Conservation (phyloP, 345 rosid genomes). For the Hibiscus mutabilis region DNA sequence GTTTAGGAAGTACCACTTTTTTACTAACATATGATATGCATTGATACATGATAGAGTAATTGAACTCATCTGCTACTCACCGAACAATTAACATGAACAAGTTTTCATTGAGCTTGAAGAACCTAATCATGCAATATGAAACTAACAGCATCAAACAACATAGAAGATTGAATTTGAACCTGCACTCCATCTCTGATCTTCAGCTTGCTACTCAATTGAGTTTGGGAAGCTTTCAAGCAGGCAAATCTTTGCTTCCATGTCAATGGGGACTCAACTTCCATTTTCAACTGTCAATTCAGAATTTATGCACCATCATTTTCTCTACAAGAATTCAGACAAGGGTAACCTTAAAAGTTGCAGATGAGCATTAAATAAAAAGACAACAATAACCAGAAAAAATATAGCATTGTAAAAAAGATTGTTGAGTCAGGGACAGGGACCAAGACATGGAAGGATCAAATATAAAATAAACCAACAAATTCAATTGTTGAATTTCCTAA, state of each 20-base stretch:
- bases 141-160: neutral
- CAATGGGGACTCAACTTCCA: too few relatives aligned
- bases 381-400: neutral
- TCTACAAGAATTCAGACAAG: neutral
- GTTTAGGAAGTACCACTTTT: neutral
- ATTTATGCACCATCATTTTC: neutral
- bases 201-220: too few relatives aligned
- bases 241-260: too few relatives aligned
- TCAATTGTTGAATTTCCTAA: neutral
- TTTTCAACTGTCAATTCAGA: too few relatives aligned
- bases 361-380: neutral
- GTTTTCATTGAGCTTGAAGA: neutral
- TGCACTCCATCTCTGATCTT: neutral
- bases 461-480: neutral
- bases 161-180: neutral
- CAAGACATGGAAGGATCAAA: neutral
- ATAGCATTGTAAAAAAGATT: neutral
- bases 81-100: neutral
- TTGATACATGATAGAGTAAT: neutral
- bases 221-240: too few relatives aligned
- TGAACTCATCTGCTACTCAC: neutral
- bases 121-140: neutral
- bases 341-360: neutral
- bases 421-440: neutral
- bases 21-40: neutral